Evolutionary conservation across 1,139 yeast genomes (phyloP).

Genomic region (Nadsonia commutata): DNA sequence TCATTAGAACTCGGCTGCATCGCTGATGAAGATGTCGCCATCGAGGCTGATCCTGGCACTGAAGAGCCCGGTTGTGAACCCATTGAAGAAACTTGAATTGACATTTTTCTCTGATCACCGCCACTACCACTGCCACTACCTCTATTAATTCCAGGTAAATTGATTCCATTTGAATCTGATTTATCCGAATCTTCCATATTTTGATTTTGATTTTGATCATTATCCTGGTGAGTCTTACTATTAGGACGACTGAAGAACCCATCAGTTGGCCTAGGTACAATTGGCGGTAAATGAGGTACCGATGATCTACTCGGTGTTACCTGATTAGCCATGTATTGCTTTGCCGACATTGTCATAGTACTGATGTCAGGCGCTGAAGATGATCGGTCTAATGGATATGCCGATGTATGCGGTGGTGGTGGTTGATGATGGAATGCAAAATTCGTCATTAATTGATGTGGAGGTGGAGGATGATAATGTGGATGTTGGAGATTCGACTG

Average conservation of each 20-base stretch:
- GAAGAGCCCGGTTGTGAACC: too few relatives aligned
- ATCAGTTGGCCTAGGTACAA: not conserved
- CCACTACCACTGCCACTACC: too few relatives aligned
- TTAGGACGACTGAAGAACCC: not conserved
- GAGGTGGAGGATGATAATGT: constrained; percentile 1
- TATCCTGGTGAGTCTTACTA: too few relatives aligned
- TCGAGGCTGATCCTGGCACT: too few relatives aligned
- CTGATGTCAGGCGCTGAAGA: not conserved
- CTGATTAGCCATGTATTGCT: constrained; percentile 4
- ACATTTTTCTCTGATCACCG: too few relatives aligned
- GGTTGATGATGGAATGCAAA: constrained; percentile 3
- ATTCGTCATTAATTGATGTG: not conserved
- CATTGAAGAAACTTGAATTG: too few relatives aligned
- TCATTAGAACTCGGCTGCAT: too few relatives aligned
- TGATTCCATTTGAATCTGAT: too few relatives aligned
- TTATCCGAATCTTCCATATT: too few relatives aligned
- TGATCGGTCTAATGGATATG: constrained; percentile 3
- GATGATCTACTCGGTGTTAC: not conserved
- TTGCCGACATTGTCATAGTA: constrained; percentile 1
- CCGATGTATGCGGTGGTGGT: constrained; percentile 7
- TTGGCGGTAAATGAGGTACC: not conserved
- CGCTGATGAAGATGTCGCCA: too few relatives aligned
- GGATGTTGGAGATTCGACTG: constrained; percentile 4
- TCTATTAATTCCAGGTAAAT: too few relatives aligned
- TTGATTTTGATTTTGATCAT: too few relatives aligned